phyloP scores from a whole-genome alignment of 2,329 filamentous ascomycete genomes.

The Cryphonectria naterciae region DNA sequence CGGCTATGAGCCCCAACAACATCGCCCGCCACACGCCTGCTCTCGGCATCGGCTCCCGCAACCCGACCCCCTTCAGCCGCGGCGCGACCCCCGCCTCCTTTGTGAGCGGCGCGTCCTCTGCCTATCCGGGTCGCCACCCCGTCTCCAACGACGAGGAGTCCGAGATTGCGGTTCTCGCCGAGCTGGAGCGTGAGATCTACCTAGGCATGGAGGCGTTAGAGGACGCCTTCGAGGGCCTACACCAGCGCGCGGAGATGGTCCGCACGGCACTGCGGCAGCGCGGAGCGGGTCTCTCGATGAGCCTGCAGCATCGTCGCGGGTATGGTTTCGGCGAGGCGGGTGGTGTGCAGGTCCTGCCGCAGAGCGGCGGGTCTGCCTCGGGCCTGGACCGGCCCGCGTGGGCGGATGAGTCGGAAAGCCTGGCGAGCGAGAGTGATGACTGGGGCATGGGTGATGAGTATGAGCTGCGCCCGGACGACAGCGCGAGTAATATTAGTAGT shows the following conservation, averaged over 20 bases:
- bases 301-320: slow-evolving; percentile 60
- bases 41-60: slow-evolving; percentile 46
- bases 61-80: slow-evolving; percentile 54
- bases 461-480: slow-evolving; percentile 76
- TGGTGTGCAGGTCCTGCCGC: slow-evolving; percentile 58
- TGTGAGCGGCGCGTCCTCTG: slow-evolving; percentile 52
- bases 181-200: slow-evolving; percentile 93
- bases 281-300: slow-evolving; percentile 73
- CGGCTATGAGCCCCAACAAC: slow-evolving; percentile 45
- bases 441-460: slow-evolving; percentile 57
- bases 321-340: slow-evolving; percentile 33
- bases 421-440: slow-evolving; percentile 56
- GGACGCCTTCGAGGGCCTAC: slow-evolving; percentile 91
- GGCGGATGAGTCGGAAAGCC: slow-evolving; percentile 47
- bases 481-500: slow-evolving; percentile 78
- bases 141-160: slow-evolving; percentile 94
- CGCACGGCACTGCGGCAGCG: slow-evolving; percentile 80
- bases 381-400: slow-evolving; percentile 52
- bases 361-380: slow-evolving; percentile 51
- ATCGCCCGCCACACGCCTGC: slow-evolving; percentile 42
- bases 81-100: slow-evolving; percentile 54
- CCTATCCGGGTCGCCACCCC: slow-evolving; percentile 52
- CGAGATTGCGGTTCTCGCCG: slow-evolving; percentile 85
- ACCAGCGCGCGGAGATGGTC: slow-evolving; percentile 80
- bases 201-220: slow-evolving; percentile 92